Base-by-base conservation (phyloP, 2,329 filamentous ascomycete species). In the Endothia cerciana region DNA sequence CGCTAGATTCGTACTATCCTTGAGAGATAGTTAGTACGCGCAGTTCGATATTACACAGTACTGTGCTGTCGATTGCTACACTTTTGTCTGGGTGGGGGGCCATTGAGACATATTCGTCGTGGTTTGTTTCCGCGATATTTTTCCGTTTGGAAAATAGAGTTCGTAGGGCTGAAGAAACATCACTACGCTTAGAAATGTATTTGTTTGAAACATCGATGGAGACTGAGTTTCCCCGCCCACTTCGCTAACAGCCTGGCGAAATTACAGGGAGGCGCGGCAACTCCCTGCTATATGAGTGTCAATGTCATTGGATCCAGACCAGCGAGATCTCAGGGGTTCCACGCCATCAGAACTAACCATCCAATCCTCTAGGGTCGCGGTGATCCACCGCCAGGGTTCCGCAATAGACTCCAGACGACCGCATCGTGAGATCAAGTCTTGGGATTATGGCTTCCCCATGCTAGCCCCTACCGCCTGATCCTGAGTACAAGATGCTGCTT, bases 131-230 rank as follows among this genome's bases (percentile, higher is more conserved):
- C 25, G 13, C 11, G 13, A 13, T 36, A n/a, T 19, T 36, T 19
- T 11, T 17, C 49, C 13, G 4, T n/a, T 53, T 33, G 30, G 22
- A n/a, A 22, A 55, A 6, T 55, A 33, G 28, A n/a, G 51, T 55
- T 51, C 28, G 19, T 55, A 55, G 51, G 51, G 51, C 51, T 55
- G 51, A 55, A 55, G 28, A 22, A 30, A 36, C 30, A 33, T 33
- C 25, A 25, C 41, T 43, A 8, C 8, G 41, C 33, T 36, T 36
- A 11, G 41, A 43, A 30, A 8, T 25, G 19, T 30, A 33, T 65
- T 19, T 65, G 64, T 49, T 65, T 67, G 63, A 65, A 67, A 67
- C 65, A 58, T 55, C 36, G 38, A 56, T 55, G 51, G 41, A 49
- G 47, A 67, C 55, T 30, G 60, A 56, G 60, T 55, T 63, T 67